A percentile compares a stretch with the other conserved stretches of the same genome.
Evolutionary conservation across 2,329 filamentous ascomycete genomes (phyloP).

Genomic region (Aspergillus amoenus): DNA sequence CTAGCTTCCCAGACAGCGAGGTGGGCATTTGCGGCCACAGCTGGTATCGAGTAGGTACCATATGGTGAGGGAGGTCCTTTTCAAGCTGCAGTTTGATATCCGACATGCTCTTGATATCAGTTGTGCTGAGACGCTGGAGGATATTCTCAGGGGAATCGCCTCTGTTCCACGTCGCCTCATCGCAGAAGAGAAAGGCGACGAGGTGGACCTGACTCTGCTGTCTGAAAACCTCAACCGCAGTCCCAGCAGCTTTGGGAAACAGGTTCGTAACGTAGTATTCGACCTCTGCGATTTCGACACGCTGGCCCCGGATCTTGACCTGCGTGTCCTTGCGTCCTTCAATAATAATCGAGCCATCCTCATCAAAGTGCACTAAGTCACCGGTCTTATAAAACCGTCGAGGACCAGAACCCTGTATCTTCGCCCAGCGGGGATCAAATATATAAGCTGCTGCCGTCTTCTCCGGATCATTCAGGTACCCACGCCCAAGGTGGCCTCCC

Average conservation of each 20-base stretch:
- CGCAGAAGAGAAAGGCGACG: not conserved
- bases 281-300: not conserved
- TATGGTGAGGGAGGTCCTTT: not conserved
- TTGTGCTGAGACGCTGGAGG: not conserved
- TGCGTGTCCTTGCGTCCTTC: constrained; percentile 6
- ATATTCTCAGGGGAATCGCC: not conserved
- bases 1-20: not conserved
- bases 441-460: not conserved
- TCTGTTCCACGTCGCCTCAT: not conserved
- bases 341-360: not conserved
- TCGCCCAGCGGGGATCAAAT: not conserved
- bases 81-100: not conserved
- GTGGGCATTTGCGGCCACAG: not conserved
- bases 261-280: not conserved
- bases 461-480: not conserved
- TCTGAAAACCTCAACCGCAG: not conserved
- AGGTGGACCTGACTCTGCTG: not conserved
- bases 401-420: too few relatives aligned
- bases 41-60: not conserved
- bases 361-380: not conserved
- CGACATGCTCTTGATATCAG: not conserved
- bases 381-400: not conserved
- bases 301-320: constrained; percentile 3
- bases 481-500: not conserved
- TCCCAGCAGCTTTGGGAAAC: not conserved